A percentile compares a stretch with the other conserved stretches of the same genome.
Conservation (phyloP, 2,329 filamentous ascomycete species). For the Myotisia sp. region DNA sequence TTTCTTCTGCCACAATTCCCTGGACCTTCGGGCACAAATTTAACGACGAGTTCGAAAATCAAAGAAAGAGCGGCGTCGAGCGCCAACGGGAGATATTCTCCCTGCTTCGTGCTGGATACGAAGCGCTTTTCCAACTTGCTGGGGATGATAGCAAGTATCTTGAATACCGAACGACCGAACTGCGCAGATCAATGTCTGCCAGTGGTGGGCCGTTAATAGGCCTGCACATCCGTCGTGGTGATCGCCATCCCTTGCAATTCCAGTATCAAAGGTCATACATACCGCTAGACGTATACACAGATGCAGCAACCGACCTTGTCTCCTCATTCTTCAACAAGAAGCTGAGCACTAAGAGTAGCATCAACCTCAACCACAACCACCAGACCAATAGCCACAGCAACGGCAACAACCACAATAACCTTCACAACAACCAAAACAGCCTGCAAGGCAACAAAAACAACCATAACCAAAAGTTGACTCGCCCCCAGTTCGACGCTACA, state of each 20-base stretch:
- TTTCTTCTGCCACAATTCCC: constrained; percentile 53
- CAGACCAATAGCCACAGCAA: constrained; percentile 33
- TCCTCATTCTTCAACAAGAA: constrained; percentile 24
- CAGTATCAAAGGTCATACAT: constrained; percentile 68
- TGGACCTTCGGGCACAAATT: constrained; percentile 51
- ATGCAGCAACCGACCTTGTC: constrained; percentile 44
- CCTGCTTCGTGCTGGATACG: constrained; percentile 55
- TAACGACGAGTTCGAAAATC: constrained; percentile 38
- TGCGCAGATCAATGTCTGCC: constrained; percentile 34
- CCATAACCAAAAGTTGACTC: constrained; percentile 27
- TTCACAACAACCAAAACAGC: constrained; percentile 8
- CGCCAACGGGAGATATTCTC: constrained; percentile 50
- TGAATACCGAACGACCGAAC: constrained; percentile 40
- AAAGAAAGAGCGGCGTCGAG: constrained; percentile 36
- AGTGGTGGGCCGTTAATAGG: constrained; percentile 47
- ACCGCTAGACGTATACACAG: constrained; percentile 53
- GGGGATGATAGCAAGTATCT: constrained; percentile 54
- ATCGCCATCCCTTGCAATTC: constrained; percentile 60
- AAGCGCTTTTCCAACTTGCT: constrained; percentile 57
- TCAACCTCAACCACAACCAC: constrained; percentile 9
- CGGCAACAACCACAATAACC: too few relatives aligned
- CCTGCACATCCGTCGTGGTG: constrained; percentile 66
- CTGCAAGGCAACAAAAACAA: constrained; percentile 4
- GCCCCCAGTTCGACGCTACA: constrained; percentile 19
- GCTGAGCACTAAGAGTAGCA: constrained; percentile 7